These are phyloP conservation scores for Claviceps fusiformis DNA, from an alignment of 2,329 filamentous ascomycete genomes.

Conservation along the genomic window DNA sequence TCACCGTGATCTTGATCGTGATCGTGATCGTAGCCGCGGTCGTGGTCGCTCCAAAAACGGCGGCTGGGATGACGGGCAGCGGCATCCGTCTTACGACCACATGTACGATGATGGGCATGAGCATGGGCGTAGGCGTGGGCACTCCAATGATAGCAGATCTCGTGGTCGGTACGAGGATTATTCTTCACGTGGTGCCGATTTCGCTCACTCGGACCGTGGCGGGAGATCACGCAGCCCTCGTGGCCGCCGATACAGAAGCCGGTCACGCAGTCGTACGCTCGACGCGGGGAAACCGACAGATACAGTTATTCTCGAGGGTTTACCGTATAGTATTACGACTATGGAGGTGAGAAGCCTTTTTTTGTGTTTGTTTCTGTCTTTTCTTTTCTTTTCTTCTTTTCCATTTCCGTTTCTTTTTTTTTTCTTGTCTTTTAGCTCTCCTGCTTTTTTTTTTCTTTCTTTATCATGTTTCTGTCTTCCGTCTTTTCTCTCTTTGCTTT, in stretches of 20 bases:
- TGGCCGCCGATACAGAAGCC: conserved; percentile 15
- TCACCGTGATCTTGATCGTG: neutral
- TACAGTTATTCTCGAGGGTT: conserved; percentile 41
- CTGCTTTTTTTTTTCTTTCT: neutral
- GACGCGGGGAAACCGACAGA: conserved; percentile 31
- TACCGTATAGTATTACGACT: conserved; percentile 34
- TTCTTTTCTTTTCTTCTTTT: neutral
- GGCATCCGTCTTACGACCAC: conserved; percentile 17
- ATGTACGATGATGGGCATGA: conserved; percentile 25
- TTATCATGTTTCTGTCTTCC: neutral
- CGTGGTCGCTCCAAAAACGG: conserved; percentile 12
- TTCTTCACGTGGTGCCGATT: conserved; percentile 6
- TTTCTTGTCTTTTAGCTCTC: neutral
- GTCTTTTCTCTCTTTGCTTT: neutral
- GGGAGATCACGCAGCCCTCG: conserved; percentile 15
- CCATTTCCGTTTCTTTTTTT: neutral
- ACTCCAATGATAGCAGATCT: conserved; percentile 11
- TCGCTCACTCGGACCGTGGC: conserved; percentile 1
- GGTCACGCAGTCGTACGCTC: conserved; percentile 21
- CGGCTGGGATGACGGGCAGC: conserved; percentile 18
- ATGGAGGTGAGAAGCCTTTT: conserved; percentile 27
- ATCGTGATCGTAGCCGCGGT: neutral
- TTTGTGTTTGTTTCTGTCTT: too few species aligned
- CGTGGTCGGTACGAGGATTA: conserved; percentile 12
- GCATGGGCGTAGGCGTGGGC: conserved; percentile 10